Conservation (phyloP, 108 stramenopile species). For the Poteriospumella lacustris region DNA sequence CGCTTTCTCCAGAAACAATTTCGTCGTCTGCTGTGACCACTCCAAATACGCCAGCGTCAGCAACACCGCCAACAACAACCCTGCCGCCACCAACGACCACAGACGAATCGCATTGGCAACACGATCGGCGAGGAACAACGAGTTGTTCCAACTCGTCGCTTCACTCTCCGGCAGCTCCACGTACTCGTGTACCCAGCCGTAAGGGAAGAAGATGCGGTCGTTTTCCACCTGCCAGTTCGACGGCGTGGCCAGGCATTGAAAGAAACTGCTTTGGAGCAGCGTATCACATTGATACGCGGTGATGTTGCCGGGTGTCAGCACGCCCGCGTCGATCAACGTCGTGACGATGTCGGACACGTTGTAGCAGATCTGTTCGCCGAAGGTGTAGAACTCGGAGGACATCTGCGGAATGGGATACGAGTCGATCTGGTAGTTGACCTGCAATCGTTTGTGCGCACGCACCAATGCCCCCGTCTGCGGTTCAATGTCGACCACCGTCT, state of each 20-base stretch:
- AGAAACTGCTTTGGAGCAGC: not conserved
- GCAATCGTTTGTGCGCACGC: constrained; percentile 21
- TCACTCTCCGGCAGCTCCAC: constrained; percentile 1
- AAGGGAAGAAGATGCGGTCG: not conserved
- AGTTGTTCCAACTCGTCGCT: not conserved
- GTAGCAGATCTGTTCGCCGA: not conserved
- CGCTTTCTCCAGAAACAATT: too few species aligned
- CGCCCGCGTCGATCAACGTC: too few species aligned
- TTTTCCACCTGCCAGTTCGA: constrained; percentile 10
- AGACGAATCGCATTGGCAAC: constrained; percentile 4
- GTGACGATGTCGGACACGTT: too few species aligned
- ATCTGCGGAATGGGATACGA: not conserved
- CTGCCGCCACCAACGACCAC: constrained; percentile 15
- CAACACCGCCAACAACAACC: too few species aligned
- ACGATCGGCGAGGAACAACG: not conserved
- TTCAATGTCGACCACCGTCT: not conserved
- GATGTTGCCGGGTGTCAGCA: not conserved
- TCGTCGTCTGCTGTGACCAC: too few species aligned
- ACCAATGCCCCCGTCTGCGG: constrained; percentile 19
- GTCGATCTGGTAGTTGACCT: not conserved
- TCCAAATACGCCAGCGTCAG: too few species aligned
- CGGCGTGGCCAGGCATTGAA: not conserved
- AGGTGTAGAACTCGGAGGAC: not conserved
- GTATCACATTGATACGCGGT: not conserved
- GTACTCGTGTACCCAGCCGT: constrained; percentile 11